Evolutionary conservation across 2,329 filamentous ascomycete species (phyloP).

Genomic region (Aspergillus japonicus): DNA sequence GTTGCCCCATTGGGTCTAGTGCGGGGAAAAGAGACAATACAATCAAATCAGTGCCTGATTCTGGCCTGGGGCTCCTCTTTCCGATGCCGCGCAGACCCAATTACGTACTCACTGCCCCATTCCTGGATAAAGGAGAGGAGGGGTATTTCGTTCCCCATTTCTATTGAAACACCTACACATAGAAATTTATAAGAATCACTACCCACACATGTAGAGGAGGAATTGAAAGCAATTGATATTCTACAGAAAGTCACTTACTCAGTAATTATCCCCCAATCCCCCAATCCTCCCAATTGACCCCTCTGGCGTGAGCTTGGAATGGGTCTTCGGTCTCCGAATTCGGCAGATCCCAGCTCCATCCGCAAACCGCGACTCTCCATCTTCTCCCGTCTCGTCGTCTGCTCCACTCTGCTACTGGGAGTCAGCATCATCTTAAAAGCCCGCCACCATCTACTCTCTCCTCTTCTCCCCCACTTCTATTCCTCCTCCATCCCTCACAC

Average conservation of each 20-base stretch:
- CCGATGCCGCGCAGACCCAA: background rate
- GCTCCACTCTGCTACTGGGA: conserved; percentile 46
- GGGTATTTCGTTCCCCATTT: too few species aligned
- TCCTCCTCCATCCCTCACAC: conserved; percentile 19
- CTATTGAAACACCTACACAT: too few species aligned
- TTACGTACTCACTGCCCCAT: background rate
- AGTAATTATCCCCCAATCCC: too few species aligned
- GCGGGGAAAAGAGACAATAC: background rate
- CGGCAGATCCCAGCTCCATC: conserved; percentile 23
- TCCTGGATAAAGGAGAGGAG: background rate
- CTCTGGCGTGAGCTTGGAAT: conserved; percentile 10
- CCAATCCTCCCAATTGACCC: too few species aligned
- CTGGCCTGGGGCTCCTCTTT: background rate
- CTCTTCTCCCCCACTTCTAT: conserved; percentile 33
- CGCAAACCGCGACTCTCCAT: conserved; percentile 20
- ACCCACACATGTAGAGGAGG: too few species aligned
- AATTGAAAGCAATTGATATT: too few species aligned
- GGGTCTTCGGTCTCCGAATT: conserved; percentile 20
- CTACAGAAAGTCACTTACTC: too few species aligned
- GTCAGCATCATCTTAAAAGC: conserved; percentile 40
- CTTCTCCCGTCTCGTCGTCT: conserved; percentile 33
- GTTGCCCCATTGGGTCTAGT: conserved; percentile 2
- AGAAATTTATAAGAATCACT: too few species aligned
- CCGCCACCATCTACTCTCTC: conserved; percentile 39
- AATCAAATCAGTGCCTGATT: background rate